Evolutionary conservation across 495 filamentous ascomycete genomes (phyloP), one percentile per base, ranked within the genome.

Genomic region (Letharia columbiana): DNA sequence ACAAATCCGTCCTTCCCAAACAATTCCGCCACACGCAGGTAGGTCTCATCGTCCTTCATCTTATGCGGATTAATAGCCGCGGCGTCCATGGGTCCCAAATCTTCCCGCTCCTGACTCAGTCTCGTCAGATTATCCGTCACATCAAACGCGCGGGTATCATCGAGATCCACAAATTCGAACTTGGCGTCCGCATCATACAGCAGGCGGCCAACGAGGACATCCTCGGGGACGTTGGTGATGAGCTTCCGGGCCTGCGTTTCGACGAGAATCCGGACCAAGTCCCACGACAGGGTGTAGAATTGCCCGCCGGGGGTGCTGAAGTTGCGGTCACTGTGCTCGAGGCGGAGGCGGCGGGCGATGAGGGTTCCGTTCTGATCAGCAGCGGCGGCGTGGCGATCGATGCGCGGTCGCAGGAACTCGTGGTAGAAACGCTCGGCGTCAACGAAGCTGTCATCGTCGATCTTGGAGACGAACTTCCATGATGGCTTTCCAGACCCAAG

Each of bases 271-370:
- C 49, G 50, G 54, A 60, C 66, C 23, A 68, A 28, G 20, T 64
- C 61, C 66, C 66, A 68, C 0, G 61, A 64, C 1, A 68, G 40
- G 31, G 66, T 68, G 61, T 68, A 64, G 40, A 68, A 64, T 20
- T 64, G 66, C 18, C 66, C 66, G 54, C 61, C 52, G 1, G 66
- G 66, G n/a, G 42, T 59, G 41, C 33, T 39, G 57, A 58, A 62
- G 31, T 52, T 41, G 15, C 61, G 47, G 15, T 49, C 52, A 8
- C 37, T 28, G 23, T 28, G 23, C 23, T 28, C 18, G n/a, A 40
- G 41, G 12, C 35, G 44, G 1, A 63, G 28, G 18, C 37, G 47
- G 6, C 66, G 61, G 31, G 61, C 50, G 61, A 68, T 50, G 31
- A 68, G 63, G 9, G 45, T 67, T 7, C 42, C 37, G 28, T 64